Conservation (phyloP, 148 eudicot species). For the Rhododendron vialii region DNA sequence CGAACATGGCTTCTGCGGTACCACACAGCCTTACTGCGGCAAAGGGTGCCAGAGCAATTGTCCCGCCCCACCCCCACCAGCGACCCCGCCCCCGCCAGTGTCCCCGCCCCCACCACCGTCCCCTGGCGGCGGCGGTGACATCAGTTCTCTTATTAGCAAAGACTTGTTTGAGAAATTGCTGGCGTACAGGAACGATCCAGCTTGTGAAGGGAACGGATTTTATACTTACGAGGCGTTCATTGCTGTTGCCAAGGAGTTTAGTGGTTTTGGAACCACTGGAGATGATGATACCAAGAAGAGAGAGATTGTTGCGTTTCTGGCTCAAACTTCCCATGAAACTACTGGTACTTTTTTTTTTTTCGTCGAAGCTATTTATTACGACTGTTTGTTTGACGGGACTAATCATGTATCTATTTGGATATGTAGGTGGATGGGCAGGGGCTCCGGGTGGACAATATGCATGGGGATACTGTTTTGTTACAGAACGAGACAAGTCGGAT, state of each 20-base stretch:
- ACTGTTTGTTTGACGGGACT: no score
- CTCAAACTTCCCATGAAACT: no score
- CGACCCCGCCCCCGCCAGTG: background rate
- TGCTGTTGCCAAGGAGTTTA: conserved; percentile 32
- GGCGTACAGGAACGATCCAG: conserved; percentile 30
- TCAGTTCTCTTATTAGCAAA: conserved; percentile 29
- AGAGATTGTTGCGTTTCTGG: no score
- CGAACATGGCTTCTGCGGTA: conserved; percentile 6
- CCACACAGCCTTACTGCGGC: background rate
- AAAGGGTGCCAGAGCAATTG: background rate
- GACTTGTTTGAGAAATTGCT: conserved; percentile 36
- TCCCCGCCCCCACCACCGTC: background rate
- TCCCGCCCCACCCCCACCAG: background rate
- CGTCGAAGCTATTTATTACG: no score
- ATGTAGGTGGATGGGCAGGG: no score
- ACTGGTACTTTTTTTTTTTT: no score
- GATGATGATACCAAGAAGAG: background rate
- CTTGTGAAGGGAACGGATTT: conserved; percentile 38
- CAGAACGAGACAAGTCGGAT: no score
- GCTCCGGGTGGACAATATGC: no score
- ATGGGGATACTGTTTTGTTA: no score
- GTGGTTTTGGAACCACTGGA: conserved; percentile 42
- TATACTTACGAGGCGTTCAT: conserved; percentile 52
- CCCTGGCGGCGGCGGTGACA: background rate
- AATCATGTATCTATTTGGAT: no score